Evolutionary conservation across 345 rosid species (phyloP).

Genomic region (Crucihimalaya himalaica): DNA sequence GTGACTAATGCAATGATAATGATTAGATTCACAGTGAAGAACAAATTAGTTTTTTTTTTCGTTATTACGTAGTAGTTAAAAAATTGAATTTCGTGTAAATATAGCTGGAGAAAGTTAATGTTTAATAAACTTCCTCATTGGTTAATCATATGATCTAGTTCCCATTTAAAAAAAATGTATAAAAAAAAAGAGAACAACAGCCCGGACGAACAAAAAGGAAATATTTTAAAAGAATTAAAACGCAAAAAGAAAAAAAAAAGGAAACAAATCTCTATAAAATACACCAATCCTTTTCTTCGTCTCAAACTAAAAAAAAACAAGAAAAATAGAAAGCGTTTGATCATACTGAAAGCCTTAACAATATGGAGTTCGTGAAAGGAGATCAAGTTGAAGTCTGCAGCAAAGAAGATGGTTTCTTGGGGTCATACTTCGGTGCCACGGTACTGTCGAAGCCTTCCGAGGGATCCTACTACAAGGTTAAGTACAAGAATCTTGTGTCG

Average conservation of each 20-base stretch:
- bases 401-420: constrained; percentile 41
- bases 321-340: neutral
- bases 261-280: constrained; percentile 7
- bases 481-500: constrained; percentile 36
- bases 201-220: neutral
- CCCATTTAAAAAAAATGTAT: neutral
- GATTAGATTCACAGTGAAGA: neutral
- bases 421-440: constrained; percentile 32
- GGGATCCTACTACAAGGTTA: constrained; percentile 24
- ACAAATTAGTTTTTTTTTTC: neutral
- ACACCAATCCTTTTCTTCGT: neutral
- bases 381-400: constrained; percentile 37
- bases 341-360: neutral
- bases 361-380: constrained; percentile 26
- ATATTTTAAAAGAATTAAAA: neutral
- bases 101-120: neutral
- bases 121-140: neutral
- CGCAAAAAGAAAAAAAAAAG: neutral
- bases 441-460: neutral
- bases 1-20: neutral
- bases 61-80: neutral
- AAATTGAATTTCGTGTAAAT: neutral
- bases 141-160: neutral
- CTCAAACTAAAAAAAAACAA: neutral
- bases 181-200: neutral